Percentiles rank a stretch among this genome's conserved stretches.
Conservation (phyloP, 2,329 filamentous ascomycete genomes). For the Ophiostoma perfectum region DNA sequence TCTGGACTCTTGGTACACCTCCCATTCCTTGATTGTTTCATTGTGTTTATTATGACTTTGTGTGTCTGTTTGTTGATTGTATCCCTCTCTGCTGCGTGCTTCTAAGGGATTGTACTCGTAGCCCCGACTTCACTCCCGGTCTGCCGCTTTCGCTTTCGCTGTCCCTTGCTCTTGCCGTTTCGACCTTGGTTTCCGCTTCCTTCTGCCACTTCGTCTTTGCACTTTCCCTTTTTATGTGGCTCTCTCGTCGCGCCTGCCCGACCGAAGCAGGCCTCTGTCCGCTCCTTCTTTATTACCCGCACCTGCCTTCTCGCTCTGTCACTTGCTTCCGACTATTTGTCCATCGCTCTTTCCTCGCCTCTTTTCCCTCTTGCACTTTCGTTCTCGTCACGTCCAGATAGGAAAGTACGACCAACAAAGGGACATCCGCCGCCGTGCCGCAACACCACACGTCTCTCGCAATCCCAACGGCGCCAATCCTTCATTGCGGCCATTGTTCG, state of each 20-base stretch:
- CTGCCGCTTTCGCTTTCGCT: slow-evolving; percentile 15
- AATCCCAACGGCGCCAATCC: neutral
- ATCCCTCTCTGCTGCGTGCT: neutral
- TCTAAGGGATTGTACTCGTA: slow-evolving; percentile 7
- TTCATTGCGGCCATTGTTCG: neutral
- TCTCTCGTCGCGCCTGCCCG: slow-evolving; percentile 5
- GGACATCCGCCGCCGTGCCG: neutral
- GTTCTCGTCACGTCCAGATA: neutral
- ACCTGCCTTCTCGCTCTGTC: neutral
- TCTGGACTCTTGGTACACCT: neutral
- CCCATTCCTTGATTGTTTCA: slow-evolving; percentile 5
- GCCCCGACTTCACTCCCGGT: slow-evolving; percentile 19
- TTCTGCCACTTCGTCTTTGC: slow-evolving; percentile 13
- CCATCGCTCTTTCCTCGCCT: slow-evolving; percentile 12
- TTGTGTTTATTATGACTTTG: neutral
- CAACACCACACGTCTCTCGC: neutral
- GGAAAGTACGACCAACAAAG: slow-evolving; percentile 3
- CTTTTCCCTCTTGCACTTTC: neutral
- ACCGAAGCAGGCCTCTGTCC: neutral
- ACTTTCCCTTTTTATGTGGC: neutral
- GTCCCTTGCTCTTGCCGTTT: slow-evolving; percentile 15
- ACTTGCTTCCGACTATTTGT: neutral
- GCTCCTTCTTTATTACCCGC: neutral
- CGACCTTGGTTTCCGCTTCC: slow-evolving; percentile 6
- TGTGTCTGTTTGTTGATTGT: neutral